Percentiles rank a stretch among this genome's conserved stretches.
Evolutionary conservation across 164 flowering plant genomes (phyloP).

Genomic region (Protea cynaroides): DNA sequence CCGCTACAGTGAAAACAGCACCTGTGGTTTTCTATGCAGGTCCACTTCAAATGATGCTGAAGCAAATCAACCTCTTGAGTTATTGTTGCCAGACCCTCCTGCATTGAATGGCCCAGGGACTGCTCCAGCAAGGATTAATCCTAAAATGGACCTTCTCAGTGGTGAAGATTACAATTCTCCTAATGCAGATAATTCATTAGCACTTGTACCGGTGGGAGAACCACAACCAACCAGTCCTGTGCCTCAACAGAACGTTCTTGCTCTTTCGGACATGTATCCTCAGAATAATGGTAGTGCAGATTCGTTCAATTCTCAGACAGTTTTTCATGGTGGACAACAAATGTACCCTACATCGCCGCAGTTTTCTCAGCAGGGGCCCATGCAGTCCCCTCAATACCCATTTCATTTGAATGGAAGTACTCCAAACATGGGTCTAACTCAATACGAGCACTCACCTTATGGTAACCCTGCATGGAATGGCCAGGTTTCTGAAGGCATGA

Average conservation of each 20-base stretch:
- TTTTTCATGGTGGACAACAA: constrained; percentile 38
- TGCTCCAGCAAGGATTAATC: constrained; percentile 32
- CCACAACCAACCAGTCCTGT: constrained; percentile 44
- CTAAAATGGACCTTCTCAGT: constrained; percentile 78
- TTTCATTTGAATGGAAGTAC: constrained; percentile 53
- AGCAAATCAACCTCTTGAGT: constrained; percentile 23
- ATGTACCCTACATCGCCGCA: constrained; percentile 31
- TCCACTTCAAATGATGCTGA: constrained; percentile 23
- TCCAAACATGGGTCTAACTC: constrained; percentile 32
- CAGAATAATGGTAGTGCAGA: constrained; percentile 24
- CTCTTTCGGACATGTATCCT: constrained; percentile 67
- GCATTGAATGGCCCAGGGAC: constrained; percentile 20
- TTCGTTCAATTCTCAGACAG: constrained; percentile 27
- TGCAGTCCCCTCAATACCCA: constrained; percentile 31
- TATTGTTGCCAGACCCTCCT: constrained; percentile 28
- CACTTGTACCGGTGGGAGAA: constrained; percentile 74
- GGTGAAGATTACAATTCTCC: constrained; percentile 77
- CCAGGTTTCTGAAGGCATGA: constrained; percentile 32
- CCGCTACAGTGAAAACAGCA: not conserved
- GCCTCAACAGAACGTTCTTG: constrained; percentile 60
- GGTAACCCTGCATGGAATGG: constrained; percentile 59
- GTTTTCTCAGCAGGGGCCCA: constrained; percentile 32
- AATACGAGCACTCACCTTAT: constrained; percentile 39
- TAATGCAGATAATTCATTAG: constrained; percentile 48
- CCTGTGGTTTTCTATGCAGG: constrained; percentile 19